Conservation (phyloP, 1,284 basidiomycete species). For the Ceratobasidium papillatum region DNA sequence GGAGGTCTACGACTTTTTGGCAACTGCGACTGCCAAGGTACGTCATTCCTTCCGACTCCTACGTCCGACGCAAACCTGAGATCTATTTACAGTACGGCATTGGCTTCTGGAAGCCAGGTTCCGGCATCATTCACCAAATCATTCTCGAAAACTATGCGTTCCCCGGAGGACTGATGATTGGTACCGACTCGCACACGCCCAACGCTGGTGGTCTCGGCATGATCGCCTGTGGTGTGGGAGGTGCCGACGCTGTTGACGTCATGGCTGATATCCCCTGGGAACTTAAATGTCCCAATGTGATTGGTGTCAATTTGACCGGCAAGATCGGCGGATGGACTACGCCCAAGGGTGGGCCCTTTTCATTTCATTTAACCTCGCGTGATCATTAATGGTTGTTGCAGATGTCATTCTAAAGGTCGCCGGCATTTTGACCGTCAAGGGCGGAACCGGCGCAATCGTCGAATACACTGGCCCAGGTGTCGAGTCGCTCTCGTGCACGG, state of each 20-base stretch:
- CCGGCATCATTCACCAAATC: conserved; percentile 97
- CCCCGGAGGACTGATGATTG: conserved; percentile 82
- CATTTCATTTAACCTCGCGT: conserved; percentile 28
- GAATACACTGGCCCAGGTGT: conserved; percentile 96
- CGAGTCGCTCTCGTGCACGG: conserved; percentile 95
- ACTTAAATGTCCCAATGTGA: conserved; percentile 90
- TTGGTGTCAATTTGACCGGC: conserved; percentile 92
- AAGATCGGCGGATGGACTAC: conserved; percentile 92
- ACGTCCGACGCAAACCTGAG: conserved; percentile 11
- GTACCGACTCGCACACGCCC: conserved; percentile 94
- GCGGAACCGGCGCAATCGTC: conserved; percentile 96
- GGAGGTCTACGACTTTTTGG: conserved; percentile 99
- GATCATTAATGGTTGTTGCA: conserved; percentile 49
- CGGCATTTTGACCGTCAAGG: conserved; percentile 97
- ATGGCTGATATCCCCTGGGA: conserved; percentile 99
- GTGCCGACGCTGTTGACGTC: conserved; percentile 98
- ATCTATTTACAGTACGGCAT: conserved; percentile 72
- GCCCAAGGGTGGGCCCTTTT: conserved; percentile 79
- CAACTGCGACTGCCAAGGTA: conserved; percentile 94
- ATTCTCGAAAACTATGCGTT: conserved; percentile 98
- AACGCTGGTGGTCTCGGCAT: conserved; percentile 98
- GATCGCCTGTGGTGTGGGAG: conserved; percentile 98
- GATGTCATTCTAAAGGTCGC: conserved; percentile 98
- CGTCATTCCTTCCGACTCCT: conserved; percentile 44
- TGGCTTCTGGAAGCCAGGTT: conserved; percentile 96